Conservation (phyloP, 164 flowering plant species). For the Umbellularia californica region DNA sequence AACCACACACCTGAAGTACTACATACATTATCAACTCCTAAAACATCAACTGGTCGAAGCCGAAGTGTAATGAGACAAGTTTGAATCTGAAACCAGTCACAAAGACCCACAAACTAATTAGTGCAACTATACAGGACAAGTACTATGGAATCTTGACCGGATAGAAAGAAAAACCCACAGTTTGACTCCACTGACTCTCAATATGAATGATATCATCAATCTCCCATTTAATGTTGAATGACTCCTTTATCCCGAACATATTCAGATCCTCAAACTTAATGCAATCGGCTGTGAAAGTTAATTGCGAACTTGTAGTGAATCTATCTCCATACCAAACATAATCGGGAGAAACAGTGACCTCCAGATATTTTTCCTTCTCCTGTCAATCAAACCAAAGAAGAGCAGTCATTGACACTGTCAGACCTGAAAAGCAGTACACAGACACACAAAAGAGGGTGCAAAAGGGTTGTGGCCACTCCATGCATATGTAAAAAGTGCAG, state of each 20-base stretch:
- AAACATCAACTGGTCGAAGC: slow-evolving; percentile 28
- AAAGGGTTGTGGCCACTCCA: background rate
- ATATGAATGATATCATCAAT: slow-evolving; percentile 30
- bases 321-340: slow-evolving; percentile 30
- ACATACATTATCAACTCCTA: slow-evolving; percentile 16
- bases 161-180: slow-evolving; percentile 38
- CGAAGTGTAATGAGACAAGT: slow-evolving; percentile 38
- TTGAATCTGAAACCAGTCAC: slow-evolving; percentile 34
- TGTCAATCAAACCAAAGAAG: slow-evolving; percentile 26
- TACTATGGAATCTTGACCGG: background rate
- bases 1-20: slow-evolving; percentile 35
- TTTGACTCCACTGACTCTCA: slow-evolving; percentile 33
- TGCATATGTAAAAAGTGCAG: background rate
- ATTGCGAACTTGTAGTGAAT: slow-evolving; percentile 22
- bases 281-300: slow-evolving; percentile 27
- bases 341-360: slow-evolving; percentile 46
- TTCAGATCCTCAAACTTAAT: slow-evolving; percentile 28
- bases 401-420: background rate
- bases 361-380: slow-evolving; percentile 34
- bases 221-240: slow-evolving; percentile 24
- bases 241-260: slow-evolving; percentile 13
- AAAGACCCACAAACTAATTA: background rate
- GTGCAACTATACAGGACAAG: background rate
- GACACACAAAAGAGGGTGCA: background rate
- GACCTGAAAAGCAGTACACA: background rate